phyloP scores from a whole-genome alignment of 345 rosid species.

The Populus nigra region DNA sequence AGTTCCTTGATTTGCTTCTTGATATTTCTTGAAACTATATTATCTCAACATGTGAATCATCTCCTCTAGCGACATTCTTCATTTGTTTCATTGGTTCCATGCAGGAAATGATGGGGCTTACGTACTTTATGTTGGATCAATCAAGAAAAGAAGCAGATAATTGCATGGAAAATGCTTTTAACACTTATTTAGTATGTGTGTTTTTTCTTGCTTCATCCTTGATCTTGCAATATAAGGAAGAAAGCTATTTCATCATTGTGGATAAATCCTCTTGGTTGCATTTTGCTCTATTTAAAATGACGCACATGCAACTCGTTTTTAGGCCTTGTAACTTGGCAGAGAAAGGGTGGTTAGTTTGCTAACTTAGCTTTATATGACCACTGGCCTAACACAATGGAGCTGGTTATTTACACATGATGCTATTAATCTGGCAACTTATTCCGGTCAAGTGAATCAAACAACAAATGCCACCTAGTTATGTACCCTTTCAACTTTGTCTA shows the following conservation, averaged over 20 bases:
- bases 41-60: conserved; percentile 7
- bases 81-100: conserved; percentile 20
- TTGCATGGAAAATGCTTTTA: conserved; percentile 98
- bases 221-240: neutral
- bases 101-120: conserved; percentile 98
- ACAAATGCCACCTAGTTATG: neutral
- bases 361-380: neutral
- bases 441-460: neutral
- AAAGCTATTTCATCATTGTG: neutral
- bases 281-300: neutral
- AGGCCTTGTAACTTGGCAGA: neutral
- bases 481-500: conserved; percentile 2
- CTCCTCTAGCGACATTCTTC: conserved; percentile 5
- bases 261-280: neutral
- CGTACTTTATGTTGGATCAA: conserved; percentile 91
- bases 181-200: conserved; percentile 71
- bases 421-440: neutral
- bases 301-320: neutral
- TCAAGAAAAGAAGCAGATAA: conserved; percentile 90
- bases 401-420: neutral
- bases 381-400: neutral
- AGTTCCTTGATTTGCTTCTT: conserved; percentile 3
- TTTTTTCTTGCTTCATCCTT: conserved; percentile 17
- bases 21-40: neutral
- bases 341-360: neutral